Evolutionary conservation across 768 basidiomycete genomes (phyloP), one percentile per base, ranked within the genome.

Genomic region (Lactifluus rugatus): DNA sequence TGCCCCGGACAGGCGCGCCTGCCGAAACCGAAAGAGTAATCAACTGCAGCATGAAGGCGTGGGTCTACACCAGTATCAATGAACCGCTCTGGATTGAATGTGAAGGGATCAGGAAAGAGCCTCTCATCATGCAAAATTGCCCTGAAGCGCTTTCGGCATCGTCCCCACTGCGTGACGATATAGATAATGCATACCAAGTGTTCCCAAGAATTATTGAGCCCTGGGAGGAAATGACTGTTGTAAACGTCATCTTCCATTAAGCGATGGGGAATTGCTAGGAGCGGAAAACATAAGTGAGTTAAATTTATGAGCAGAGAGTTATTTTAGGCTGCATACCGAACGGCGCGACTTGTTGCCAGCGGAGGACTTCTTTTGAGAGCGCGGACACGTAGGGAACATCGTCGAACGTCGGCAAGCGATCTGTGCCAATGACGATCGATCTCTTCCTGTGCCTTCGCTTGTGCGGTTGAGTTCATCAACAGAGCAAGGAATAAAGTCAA

Each of bases 41-140:
- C 54, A 9, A 64, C 60, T 4, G 61, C 61, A 11, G 54, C 32
- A 2, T 25, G 28, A 5, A 54, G 14, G 34, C 57, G 63, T 16
- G 58, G 54, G 48, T 58, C 58, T 8, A 37, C 48, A 10, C 60
- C 48, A 5, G 60, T 52, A 11, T 28, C 55, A 9, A 66, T 44
- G 50, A 68, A 71, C 14, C 70, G 68, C 19, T 70, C 69, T 17
- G 71, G 70, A 6, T 62, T 59, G 59, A 72, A 71, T 23, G 53
- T 56, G 45, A 64, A 66, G 3, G 70, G 65, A 17, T 72, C 68
- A 0, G 65, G 57, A 50, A 65, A 71, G 13, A 65, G 53, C 19
- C 52, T 36, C 28, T 65, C 66, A 58, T 71, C 68, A 49, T 69
- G 70, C 42, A 70, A 58, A 51, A 64, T 58, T 17, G 45, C 59